Evolutionary conservation across 1,139 yeast species (phyloP).

Genomic region (Hansenula sp.): DNA sequence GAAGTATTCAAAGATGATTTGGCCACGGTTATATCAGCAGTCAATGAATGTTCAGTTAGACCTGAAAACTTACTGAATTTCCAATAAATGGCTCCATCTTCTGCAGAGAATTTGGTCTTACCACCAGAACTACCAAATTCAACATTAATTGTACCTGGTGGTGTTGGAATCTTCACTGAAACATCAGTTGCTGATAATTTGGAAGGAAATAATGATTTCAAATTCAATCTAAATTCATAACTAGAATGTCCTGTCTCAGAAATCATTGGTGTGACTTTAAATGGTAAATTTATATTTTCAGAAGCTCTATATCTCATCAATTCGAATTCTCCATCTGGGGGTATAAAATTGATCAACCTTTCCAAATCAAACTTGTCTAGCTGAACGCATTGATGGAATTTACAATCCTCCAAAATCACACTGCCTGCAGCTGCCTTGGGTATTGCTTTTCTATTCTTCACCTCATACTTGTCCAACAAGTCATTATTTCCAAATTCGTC

Average conservation of each 20-base stretch:
- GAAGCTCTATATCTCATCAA: conserved; percentile 71
- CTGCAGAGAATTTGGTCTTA: conserved; percentile 63
- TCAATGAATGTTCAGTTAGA: conserved; percentile 48
- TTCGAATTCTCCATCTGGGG: conserved; percentile 93
- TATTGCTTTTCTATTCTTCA: conserved; percentile 28
- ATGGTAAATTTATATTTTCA: conserved; percentile 67
- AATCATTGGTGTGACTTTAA: conserved; percentile 60
- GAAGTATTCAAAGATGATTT: conserved; percentile 16
- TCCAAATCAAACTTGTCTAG: conserved; percentile 65
- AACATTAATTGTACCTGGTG: conserved; percentile 55
- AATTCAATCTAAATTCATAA: conserved; percentile 53
- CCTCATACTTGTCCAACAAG: conserved; percentile 20
- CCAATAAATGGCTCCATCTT: conserved; percentile 68
- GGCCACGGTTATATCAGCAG: conserved; percentile 25
- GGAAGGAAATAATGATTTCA: conserved; percentile 60
- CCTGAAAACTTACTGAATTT: conserved; percentile 67
- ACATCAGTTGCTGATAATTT: conserved; percentile 68
- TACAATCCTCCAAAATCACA: conserved; percentile 70
- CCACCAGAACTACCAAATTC: conserved; percentile 55
- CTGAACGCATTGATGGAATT: conserved; percentile 86
- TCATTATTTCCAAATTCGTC: conserved; percentile 17
- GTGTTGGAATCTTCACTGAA: conserved; percentile 63
- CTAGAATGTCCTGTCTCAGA: conserved; percentile 45
- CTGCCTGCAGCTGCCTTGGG: conserved; percentile 43
- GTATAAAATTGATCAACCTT: conserved; percentile 67